Evolutionary conservation across 441 rosid species (phyloP), one percentile per base, ranked within the genome.

Genomic region (Isatis lusitanica): DNA sequence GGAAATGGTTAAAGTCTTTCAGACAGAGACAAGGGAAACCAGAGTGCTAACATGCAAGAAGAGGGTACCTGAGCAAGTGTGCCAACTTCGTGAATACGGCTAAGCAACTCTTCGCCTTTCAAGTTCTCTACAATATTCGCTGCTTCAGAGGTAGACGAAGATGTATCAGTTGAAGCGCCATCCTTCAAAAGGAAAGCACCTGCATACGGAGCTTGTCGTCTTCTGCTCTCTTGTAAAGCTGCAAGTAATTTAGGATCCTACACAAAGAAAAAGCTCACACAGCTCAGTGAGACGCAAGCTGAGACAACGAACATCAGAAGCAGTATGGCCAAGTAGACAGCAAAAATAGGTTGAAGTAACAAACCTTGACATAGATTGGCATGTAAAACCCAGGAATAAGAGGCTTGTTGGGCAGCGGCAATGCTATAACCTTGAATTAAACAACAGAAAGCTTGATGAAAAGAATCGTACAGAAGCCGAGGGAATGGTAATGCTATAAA

Each of bases 151-250:
- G 88, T 81, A 57, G 91, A 71, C 73, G 76, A 81, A 11, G 56
- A 52, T 63, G 89, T 75, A 80, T 90, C 96, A 74, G 86, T 67
- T 28, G 83, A 88, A 0, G 84, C 75, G 56, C 89, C 97, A 78
- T 92, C 98, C 85, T 89, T 92, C 53, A 94, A 84, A 83, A 94
- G 97, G 80, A 94, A 92, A 33, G 97, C 97, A 56, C 99, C 97
- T 4, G 92, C 93, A 76, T 90, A 94, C n/a, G 98, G 94, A 53
- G 98, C 93, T 77, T 90, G 94, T 71, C 89, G 78, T 71, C 85
- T 90, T 63, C 87, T 83, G 76, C 80, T 86, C 84, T 94, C 98
- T 74, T 89, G 94, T 73, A 92, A 85, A 61, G 99, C 99, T 72
- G 87, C 92, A 71, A 94, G 77, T 73, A 94, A 30, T 79, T 94